A percentile compares a stretch with the other conserved stretches of the same genome.
phyloP scores from a whole-genome alignment of 2,329 filamentous ascomycete genomes.

The Onygenales sp. region DNA sequence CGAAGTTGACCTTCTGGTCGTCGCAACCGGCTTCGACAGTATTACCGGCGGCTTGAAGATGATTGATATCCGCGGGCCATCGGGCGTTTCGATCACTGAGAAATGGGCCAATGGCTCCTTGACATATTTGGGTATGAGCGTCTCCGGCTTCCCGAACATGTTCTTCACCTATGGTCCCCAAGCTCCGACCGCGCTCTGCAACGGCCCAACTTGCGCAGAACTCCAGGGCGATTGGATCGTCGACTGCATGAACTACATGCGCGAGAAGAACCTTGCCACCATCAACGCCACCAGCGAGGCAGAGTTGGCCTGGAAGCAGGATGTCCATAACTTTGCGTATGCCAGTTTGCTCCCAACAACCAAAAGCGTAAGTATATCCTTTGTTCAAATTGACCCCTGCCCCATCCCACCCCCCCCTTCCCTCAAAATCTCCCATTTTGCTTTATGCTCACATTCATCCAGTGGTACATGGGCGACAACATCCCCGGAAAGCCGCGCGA shows the following conservation, averaged over 20 bases:
- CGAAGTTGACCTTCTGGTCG: slow-evolving; percentile 29
- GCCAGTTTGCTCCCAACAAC: slow-evolving; percentile 38
- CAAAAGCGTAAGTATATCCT: slow-evolving; percentile 23
- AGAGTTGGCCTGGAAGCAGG: slow-evolving; percentile 40
- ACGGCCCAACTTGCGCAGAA: slow-evolving; percentile 45
- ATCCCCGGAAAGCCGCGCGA: slow-evolving; percentile 48
- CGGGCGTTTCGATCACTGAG: slow-evolving; percentile 22
- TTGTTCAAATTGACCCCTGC: neutral
- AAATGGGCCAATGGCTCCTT: slow-evolving; percentile 26
- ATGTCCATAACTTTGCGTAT: slow-evolving; percentile 37
- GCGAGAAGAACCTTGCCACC: slow-evolving; percentile 37
- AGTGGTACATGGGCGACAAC: slow-evolving; percentile 46
- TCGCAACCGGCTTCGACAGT: slow-evolving; percentile 34
- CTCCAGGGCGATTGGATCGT: slow-evolving; percentile 49
- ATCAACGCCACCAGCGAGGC: slow-evolving; percentile 43
- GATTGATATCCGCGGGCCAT: slow-evolving; percentile 23
- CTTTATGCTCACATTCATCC: neutral
- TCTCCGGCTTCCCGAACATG: slow-evolving; percentile 37
- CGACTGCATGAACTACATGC: slow-evolving; percentile 42
- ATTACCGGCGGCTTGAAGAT: slow-evolving; percentile 28
- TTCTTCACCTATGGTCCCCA: slow-evolving; percentile 48
- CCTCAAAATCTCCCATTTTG: neutral
- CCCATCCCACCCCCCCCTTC: neutral
- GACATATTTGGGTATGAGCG: slow-evolving; percentile 25
- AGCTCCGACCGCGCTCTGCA: slow-evolving; percentile 46